Base-by-base conservation (phyloP, 306 rosid genomes). In the Dryas drummondii region DNA sequence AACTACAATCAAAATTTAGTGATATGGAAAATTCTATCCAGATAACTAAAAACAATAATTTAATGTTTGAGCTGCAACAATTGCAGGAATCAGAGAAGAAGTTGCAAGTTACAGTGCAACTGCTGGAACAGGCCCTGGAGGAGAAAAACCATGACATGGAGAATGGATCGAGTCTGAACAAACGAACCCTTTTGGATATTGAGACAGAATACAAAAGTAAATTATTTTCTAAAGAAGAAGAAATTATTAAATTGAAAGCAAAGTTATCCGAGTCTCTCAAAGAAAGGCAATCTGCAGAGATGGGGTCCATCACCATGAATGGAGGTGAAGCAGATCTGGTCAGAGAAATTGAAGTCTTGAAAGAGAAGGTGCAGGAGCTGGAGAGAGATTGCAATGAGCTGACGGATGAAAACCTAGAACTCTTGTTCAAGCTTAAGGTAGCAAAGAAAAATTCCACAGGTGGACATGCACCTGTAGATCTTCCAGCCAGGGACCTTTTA, bases 331-430 rank as follows among this genome's bases (percentile, higher is more conserved):
- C 57, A 47, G 76, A 82, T 86, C 82, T 86, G 79, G 72, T 86
- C 37, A 85, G 81, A 70, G 88, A 92, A 83, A 83, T 92, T 16
- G 82, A 90, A 71, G 74, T 53, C 26, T 80, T 94, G 80, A 89
- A 80, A 79, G 93, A 87, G 78, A 94, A 92, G 85, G 73, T 94
- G 80, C 84, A 89, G 82, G 97, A 92, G 82, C 91, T 92, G 72
- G 99, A 94, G 85, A 82, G 79, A 75, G 99, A 94, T 82, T 92
- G 99, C 83, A 89, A 82, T 79, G 99, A 94, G 86, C 84, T 94
- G 79, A 94, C 99, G 1, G 89, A 94, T 8, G 99, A 94, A 86
- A 94, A 94, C 87, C 89, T 94, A 58, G 96, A 92, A 40, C 97
- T 94, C 83, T 72, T 92, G 72, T 72, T 82, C 90, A 89, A 90